phyloP scores from a whole-genome alignment of 306 rosid species.

The Adenanthera pavonina region DNA sequence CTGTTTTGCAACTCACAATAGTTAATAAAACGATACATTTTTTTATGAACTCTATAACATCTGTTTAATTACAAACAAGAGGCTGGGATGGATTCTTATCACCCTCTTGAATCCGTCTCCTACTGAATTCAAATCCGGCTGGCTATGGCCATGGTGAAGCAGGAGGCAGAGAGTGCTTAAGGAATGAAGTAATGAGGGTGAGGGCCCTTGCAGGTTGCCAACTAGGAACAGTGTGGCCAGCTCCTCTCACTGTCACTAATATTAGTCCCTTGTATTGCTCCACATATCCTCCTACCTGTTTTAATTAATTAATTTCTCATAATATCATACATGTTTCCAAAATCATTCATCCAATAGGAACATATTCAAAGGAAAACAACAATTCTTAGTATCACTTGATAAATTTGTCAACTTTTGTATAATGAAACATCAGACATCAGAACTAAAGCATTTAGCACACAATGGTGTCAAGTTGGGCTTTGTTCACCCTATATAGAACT shows the following conservation, averaged over 20 bases:
- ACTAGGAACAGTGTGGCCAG: conserved; percentile 68
- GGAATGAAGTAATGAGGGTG: conserved; percentile 55
- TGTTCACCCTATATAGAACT: no score
- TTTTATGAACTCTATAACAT: no score
- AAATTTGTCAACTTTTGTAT: background rate
- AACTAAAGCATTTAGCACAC: no score
- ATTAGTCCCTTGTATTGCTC: conserved; percentile 55
- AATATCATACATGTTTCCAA: background rate
- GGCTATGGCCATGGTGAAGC: conserved; percentile 29
- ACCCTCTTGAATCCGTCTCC: no score
- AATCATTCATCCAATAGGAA: conserved; percentile 2
- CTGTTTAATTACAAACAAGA: no score
- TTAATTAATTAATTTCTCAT: background rate
- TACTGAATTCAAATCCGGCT: no score
- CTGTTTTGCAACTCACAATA: no score
- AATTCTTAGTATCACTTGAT: background rate
- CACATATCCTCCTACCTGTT: conserved; percentile 68
- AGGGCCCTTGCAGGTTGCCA: conserved; percentile 64
- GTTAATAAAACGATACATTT: no score
- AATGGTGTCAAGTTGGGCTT: no score
- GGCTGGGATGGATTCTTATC: background rate
- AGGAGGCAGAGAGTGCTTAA: conserved; percentile 47
- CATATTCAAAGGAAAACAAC: background rate
- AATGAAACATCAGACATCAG: no score
- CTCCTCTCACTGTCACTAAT: conserved; percentile 58